Evolutionary conservation across 2,329 filamentous ascomycete species (phyloP).

Genomic region (Cryphonectria japonica): DNA sequence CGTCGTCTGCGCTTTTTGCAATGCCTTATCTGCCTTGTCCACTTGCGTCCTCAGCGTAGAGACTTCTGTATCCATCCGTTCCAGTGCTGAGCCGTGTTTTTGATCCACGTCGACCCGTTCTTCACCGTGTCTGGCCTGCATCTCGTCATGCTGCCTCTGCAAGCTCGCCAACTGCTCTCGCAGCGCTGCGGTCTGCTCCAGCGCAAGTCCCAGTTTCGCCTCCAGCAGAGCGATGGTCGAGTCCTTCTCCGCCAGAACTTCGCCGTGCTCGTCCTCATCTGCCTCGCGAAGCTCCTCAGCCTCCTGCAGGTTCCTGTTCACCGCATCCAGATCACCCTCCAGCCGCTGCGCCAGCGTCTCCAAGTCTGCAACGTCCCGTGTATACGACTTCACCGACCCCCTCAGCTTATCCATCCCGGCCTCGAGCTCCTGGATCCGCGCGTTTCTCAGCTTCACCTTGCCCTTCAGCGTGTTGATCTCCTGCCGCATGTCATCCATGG

Average conservation of each 20-base stretch:
- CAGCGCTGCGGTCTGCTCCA: constrained; percentile 45
- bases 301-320: constrained; percentile 32
- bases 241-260: constrained; percentile 43
- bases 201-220: constrained; percentile 45
- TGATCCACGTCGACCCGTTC: constrained; percentile 42
- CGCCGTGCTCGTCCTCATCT: constrained; percentile 40
- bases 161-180: constrained; percentile 44
- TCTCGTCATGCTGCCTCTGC: constrained; percentile 38
- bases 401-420: constrained; percentile 54
- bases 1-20: constrained; percentile 52
- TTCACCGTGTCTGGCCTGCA: constrained; percentile 35
- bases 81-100: constrained; percentile 51
- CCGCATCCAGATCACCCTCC: constrained; percentile 46
- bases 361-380: constrained; percentile 57
- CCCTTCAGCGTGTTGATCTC: constrained; percentile 44
- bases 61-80: constrained; percentile 55
- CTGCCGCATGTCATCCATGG: constrained; percentile 51
- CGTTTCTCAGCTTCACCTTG: constrained; percentile 39
- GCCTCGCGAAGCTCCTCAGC: constrained; percentile 36
- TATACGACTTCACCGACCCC: constrained; percentile 56
- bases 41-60: constrained; percentile 53
- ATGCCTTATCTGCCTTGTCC: constrained; percentile 48
- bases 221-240: constrained; percentile 48
- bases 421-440: constrained; percentile 51
- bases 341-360: constrained; percentile 55